These are phyloP conservation scores for Peronospora belbahrii DNA, from an alignment of 352 stramenopile species.

Conservation along the genomic window DNA sequence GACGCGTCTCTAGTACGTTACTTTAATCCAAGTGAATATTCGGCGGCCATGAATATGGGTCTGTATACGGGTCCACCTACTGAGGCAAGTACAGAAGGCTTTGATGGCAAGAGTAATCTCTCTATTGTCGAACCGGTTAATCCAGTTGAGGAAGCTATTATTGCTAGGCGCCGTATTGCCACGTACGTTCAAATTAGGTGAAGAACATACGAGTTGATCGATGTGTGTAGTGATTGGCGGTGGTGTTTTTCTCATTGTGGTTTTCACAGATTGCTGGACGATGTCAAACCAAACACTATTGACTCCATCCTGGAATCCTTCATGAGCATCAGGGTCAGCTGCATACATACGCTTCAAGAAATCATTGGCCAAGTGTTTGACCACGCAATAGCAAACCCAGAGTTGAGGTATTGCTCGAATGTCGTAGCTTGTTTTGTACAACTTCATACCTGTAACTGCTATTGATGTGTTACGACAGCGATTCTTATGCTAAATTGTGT, in stretches of 20 bases:
- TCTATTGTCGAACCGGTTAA: constrained; percentile 26
- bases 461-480: constrained; percentile 17
- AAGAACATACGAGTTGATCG: background rate
- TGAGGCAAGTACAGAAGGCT: constrained; percentile 7
- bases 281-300: constrained; percentile 37
- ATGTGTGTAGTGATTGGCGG: background rate
- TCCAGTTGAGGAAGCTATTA: constrained; percentile 55
- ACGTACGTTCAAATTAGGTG: constrained; percentile 27
- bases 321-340: constrained; percentile 56
- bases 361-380: constrained; percentile 64
- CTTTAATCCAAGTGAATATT: constrained; percentile 74
- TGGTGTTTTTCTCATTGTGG: background rate
- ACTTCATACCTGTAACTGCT: no score
- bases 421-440: background rate
- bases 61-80: constrained; percentile 42
- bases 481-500: constrained; percentile 57
- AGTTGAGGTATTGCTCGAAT: constrained; percentile 35
- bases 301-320: constrained; percentile 42
- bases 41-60: constrained; percentile 47
- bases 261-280: constrained; percentile 44
- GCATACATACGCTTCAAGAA: constrained; percentile 63
- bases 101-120: constrained; percentile 14
- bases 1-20: constrained; percentile 67
- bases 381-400: constrained; percentile 53
- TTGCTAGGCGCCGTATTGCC: constrained; percentile 40